Evolutionary conservation across 192 early-diverging fungal genomes (phyloP).

Genomic region (Gigaspora rosea): DNA sequence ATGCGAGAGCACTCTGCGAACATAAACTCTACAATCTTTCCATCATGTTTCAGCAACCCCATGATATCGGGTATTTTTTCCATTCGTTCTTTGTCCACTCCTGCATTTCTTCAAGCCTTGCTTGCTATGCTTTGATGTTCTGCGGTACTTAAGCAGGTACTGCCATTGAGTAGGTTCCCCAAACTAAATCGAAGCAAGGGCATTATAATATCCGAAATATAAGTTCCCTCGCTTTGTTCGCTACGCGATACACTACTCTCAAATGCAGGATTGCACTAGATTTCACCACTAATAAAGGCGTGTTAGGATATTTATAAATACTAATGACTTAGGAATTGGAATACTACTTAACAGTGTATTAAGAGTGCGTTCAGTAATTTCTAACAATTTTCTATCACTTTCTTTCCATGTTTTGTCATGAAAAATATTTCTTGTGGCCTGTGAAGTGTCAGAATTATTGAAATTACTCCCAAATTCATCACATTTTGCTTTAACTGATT

Average conservation of each 20-base stretch:
- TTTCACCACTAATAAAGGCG: conserved; percentile 3
- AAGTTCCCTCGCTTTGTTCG: not conserved
- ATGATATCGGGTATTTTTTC: not conserved
- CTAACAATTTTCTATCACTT: not conserved
- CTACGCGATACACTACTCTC: not conserved
- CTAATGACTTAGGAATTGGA: not conserved
- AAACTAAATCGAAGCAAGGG: not conserved
- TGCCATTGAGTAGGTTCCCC: not conserved
- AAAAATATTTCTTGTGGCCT: not conserved
- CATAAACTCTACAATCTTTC: not conserved
- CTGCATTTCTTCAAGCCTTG: not conserved
- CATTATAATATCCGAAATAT: not conserved
- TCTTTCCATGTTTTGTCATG: conserved; percentile 23
- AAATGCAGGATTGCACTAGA: not conserved
- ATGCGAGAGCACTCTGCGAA: not conserved
- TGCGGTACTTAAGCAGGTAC: no score
- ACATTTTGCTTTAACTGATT: conserved; percentile 9
- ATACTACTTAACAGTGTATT: not conserved
- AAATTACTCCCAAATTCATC: conserved; percentile 1
- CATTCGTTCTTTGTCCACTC: not conserved
- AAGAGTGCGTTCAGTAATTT: conserved; percentile 12
- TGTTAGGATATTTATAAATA: not conserved
- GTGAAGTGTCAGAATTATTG: not conserved
- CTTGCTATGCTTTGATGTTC: conserved; percentile 13
- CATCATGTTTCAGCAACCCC: not conserved